Base-by-base conservation (phyloP, 768 basidiomycete species). In the Kwoniella dendrophila region DNA sequence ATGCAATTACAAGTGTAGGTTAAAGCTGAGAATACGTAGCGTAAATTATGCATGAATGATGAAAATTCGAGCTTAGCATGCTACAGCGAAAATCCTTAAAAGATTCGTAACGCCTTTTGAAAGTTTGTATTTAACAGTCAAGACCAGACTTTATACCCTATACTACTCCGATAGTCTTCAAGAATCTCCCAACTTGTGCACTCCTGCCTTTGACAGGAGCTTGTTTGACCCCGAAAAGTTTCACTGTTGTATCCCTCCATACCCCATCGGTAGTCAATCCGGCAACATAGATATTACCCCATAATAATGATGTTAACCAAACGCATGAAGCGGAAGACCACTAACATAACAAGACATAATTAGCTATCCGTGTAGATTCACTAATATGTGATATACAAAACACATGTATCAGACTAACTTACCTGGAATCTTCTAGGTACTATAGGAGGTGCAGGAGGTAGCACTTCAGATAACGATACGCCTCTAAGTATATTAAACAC, bases 271-370 rank as follows among this genome's bases (percentile, higher is more conserved):
- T 89, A 1, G 87, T 85, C 86, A 94, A 89, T 4, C 88, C 89
- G 48, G 89, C 87, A 22, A 96, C 89, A 74, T 94, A 99, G 20
- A 95, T 85, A 75, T 94, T 91, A 40, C 96, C 94, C 93, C 95
- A 99, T 22, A 94, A 87, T 55, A 97, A 81, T 0, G 90, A 92
- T 3, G 92, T 90, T 36, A 95, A 83, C 95, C 96, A 97, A 18
- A 93, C 84, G 62, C 89, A 83, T 2, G 92, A 93, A 1, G 90
- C 88, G 68, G 93, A 90, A 12, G 92, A 90, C 93, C 93, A 96
- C 90, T 94, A 59, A 8, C 36, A 27, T 3, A 53, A 53, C 26
- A 3, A 40, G 30, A 29, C 26, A 53, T 8, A 33, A 30, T 41
- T 40, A 56, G n/a, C 29, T 18, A 26, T 33, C 29, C 14, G 34